Base-by-base conservation (phyloP, 2,329 filamentous ascomycete species). In the Pezicula radicicola region DNA sequence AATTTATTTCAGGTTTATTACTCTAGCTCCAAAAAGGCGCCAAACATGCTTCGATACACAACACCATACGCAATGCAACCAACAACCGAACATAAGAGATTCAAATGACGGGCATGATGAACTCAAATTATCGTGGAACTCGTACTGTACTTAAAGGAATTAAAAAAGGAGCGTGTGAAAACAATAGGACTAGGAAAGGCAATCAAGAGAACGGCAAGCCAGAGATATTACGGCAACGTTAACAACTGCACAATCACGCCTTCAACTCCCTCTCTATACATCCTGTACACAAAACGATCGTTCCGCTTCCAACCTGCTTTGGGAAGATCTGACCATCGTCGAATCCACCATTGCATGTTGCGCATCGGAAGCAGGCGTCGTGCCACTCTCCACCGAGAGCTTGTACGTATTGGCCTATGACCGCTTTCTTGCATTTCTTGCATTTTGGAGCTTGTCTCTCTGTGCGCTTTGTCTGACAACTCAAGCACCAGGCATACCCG, bases 381-480 rank as follows among this genome's bases (percentile, higher is more conserved):
- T 99, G 94, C 92, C 94, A 99, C 73, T 97, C 93, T 12, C 84
- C 85, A 5, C 91, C 93, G 41, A 99, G 76, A 0, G 94, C 94
- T 66, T 88, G 87, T 18, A 99, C 85, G 53, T 97, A 95, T 66
- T 93, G 84, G 46, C 96, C 93, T 48, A 94, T 85, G 49, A 97
- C 91, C 8, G 91, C 88, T 63, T 81, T 84, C 63, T 83, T 84
- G 72, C 94, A 99, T 63, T 87, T 90, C 61, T 83, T 82, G 71
- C 94, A 99, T 71, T 96, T 95, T 43, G 91, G 88, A 12, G 88
- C 89, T 48, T 89, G 89, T 25, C 93, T 82, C 70, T 95, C 91
- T 12, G 91, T 97, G 33, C 94, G 84, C 66, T 91, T 89, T 13
- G 92, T 95, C 74, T 97, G 93, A 68, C 94, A 99, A 19, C 81